A percentile compares a stretch with the other conserved stretches of the same genome.
Conservation (phyloP, 257 asterid genomes). For the Jacaranda copaia region DNA sequence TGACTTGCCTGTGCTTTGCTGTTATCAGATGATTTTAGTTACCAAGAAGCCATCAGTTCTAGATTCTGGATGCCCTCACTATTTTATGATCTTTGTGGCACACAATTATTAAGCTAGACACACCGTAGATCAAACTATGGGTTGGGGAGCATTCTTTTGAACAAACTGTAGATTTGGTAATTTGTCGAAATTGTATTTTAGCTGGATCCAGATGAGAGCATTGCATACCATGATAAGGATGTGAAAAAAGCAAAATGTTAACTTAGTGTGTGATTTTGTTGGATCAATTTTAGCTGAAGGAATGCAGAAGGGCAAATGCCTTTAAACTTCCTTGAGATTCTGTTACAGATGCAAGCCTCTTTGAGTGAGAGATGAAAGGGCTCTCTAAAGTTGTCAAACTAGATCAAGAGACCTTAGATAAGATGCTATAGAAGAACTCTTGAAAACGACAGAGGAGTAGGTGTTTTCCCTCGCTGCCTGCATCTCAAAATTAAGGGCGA, state of each 20-base stretch:
- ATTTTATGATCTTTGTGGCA: background rate
- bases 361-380: background rate
- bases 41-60: no score
- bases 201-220: background rate
- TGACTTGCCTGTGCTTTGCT: background rate
- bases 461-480: background rate
- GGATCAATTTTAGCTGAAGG: background rate
- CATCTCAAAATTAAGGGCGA: constrained; percentile 7
- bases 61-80: no score
- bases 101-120: background rate
- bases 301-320: no score
- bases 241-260: background rate
- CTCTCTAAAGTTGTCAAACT: background rate
- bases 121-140: background rate
- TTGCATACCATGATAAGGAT: constrained; percentile 3
- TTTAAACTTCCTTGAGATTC: background rate
- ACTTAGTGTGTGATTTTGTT: background rate
- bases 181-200: background rate
- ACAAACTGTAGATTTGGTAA: background rate
- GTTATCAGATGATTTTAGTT: no score
- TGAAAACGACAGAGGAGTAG: background rate
- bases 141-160: background rate
- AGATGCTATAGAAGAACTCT: background rate
- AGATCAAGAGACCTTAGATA: constrained; percentile 8
- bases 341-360: background rate